Percentiles rank a stretch among this genome's conserved stretches.
phyloP scores from a whole-genome alignment of 225 moss, liverwort and hornwort species.

The Bryoerythrophyllum caledonicum region DNA sequence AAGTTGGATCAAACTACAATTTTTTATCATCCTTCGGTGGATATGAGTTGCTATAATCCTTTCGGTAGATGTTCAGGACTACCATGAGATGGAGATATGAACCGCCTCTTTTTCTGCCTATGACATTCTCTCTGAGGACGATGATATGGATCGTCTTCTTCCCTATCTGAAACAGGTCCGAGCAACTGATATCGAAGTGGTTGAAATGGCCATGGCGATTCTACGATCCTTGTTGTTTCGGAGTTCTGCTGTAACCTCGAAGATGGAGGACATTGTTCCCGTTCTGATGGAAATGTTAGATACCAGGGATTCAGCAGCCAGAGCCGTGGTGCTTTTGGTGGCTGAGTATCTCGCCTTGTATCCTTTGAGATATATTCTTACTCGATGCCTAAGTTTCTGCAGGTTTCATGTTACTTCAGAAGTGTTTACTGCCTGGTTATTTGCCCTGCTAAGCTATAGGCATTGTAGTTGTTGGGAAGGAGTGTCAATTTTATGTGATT shows the following conservation, averaged over 20 bases:
- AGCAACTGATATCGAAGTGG: constrained; percentile 66
- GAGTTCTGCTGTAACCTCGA: constrained; percentile 43
- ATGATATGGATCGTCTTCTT: constrained; percentile 11
- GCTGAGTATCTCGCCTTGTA: constrained; percentile 92
- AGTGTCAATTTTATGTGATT: neutral
- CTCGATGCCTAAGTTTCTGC: constrained; percentile 7
- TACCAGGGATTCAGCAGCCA: constrained; percentile 79
- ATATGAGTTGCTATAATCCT: constrained; percentile 12
- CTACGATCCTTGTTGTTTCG: constrained; percentile 79
- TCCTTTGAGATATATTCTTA: constrained; percentile 48
- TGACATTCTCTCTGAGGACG: neutral
- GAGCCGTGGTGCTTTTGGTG: constrained; percentile 90
- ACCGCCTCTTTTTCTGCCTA: constrained; percentile 15
- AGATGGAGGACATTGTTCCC: constrained; percentile 80
- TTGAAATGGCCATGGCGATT: constrained; percentile 81
- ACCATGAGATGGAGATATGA: constrained; percentile 4
- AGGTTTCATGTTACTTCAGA: constrained; percentile 2
- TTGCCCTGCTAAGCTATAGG: constrained; percentile 2
- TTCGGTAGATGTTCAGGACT: constrained; percentile 13
- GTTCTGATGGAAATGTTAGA: constrained; percentile 94
- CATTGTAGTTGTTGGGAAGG: neutral
- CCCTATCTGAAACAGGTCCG: constrained; percentile 51
- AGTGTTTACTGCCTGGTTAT: constrained; percentile 13
- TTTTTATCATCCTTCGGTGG: neutral
- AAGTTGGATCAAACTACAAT: constrained; percentile 10